phyloP scores from a whole-genome alignment of 192 early-diverging fungal species.

The Entomortierella beljakovae region DNA sequence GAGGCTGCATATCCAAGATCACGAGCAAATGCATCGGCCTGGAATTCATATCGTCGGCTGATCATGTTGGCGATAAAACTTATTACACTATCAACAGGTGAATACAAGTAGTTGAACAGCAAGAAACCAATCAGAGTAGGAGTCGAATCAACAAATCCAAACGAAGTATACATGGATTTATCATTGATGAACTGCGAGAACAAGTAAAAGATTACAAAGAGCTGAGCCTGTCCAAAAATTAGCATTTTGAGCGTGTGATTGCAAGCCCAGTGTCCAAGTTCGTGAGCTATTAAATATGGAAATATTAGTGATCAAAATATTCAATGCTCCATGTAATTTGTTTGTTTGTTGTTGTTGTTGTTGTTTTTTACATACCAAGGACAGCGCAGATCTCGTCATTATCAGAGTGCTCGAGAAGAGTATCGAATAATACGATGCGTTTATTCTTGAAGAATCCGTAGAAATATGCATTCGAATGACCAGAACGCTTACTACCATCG shows the following conservation, averaged over 20 bases:
- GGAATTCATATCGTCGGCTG: slow-evolving; percentile 90
- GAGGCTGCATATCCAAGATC: slow-evolving; percentile 81
- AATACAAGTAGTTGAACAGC: slow-evolving; percentile 89
- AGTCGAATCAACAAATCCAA: slow-evolving; percentile 78
- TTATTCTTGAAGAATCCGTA: slow-evolving; percentile 97
- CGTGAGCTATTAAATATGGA: slow-evolving; percentile 73
- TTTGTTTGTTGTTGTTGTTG: neutral
- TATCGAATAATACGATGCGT: slow-evolving; percentile 96
- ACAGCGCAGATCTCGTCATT: slow-evolving; percentile 93
- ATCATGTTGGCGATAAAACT: slow-evolving; percentile 82
- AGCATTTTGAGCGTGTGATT: slow-evolving; percentile 87
- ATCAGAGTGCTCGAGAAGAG: slow-evolving; percentile 84
- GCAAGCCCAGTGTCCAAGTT: slow-evolving; percentile 95
- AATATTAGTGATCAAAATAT: neutral
- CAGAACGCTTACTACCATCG: slow-evolving; percentile 91
- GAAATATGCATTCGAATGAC: slow-evolving; percentile 97
- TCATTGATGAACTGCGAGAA: slow-evolving; percentile 84
- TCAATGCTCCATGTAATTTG: neutral
- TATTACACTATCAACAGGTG: slow-evolving; percentile 82
- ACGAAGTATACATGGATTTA: slow-evolving; percentile 81
- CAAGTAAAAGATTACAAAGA: slow-evolving; percentile 79
- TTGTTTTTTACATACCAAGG: slow-evolving; percentile 70
- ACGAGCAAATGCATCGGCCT: slow-evolving; percentile 93
- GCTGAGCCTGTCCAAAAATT: slow-evolving; percentile 76
- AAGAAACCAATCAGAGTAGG: slow-evolving; percentile 92